Conservation (phyloP, 1,284 basidiomycete species). For the Ustilago bromivora region DNA sequence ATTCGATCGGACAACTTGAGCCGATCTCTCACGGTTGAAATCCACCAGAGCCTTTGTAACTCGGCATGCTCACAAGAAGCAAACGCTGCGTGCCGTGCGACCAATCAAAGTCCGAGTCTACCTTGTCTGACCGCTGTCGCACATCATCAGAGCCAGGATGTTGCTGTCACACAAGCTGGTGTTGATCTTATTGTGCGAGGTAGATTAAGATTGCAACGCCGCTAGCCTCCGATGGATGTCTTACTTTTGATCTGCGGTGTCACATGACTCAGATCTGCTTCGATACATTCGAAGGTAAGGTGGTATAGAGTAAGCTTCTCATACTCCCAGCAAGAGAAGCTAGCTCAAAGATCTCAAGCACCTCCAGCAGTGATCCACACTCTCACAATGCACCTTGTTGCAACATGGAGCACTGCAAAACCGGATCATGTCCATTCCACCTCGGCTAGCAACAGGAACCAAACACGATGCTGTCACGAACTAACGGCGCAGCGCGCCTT, state of each 20-base stretch:
- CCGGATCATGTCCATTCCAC: no score
- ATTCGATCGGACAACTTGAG: not conserved
- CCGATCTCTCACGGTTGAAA: not conserved
- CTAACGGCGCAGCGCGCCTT: no score
- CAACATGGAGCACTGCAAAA: no score
- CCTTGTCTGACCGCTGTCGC: not conserved
- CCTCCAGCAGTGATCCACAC: no score
- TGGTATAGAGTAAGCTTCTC: no score
- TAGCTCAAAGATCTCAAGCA: no score
- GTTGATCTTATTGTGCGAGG: not conserved
- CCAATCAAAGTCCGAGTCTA: not conserved
- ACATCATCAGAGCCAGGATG: not conserved
- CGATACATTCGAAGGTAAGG: no score
- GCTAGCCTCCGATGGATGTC: not conserved
- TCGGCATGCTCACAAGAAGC: not conserved
- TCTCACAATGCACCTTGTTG: no score
- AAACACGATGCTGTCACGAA: no score
- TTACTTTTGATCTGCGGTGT: not conserved
- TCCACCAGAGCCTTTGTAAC: not conserved
- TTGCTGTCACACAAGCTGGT: not conserved
- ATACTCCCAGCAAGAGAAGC: no score
- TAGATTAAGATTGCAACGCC: not conserved
- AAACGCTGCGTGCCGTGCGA: not conserved
- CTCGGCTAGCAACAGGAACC: not conserved
- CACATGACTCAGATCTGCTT: not conserved